These are phyloP conservation scores for Flaveria robusta DNA, from an alignment of 129 eudicot genomes.

Conservation along the genomic window DNA sequence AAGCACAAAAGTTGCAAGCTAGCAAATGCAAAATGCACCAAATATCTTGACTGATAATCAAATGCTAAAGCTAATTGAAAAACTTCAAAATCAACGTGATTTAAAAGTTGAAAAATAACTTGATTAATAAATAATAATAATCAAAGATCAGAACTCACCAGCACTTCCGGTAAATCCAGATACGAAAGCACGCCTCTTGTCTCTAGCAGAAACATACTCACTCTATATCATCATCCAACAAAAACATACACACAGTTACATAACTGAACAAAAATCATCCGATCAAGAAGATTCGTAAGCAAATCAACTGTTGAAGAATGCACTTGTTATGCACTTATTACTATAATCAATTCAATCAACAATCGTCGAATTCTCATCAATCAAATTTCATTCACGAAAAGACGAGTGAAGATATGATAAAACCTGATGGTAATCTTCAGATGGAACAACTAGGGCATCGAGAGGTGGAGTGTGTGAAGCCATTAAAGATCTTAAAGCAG, in stretches of 20 bases:
- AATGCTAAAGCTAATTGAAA: not conserved
- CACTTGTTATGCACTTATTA: not conserved
- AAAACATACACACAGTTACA: slow-evolving; percentile 6
- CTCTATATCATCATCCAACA: slow-evolving; percentile 53
- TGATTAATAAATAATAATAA: not conserved
- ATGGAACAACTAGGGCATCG: slow-evolving; percentile 84
- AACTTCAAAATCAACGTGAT: not conserved
- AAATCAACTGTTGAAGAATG: not conserved
- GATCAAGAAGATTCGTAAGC: slow-evolving; percentile 17
- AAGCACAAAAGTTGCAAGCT: not conserved
- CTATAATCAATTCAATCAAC: not conserved
- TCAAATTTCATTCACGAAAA: not conserved
- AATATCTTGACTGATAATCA: too few species aligned
- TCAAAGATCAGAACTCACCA: slow-evolving; percentile 51
- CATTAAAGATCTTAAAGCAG: slow-evolving; percentile 83
- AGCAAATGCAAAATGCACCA: not conserved
- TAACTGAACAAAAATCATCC: slow-evolving; percentile 4
- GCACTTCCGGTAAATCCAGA: slow-evolving; percentile 99
- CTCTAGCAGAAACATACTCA: slow-evolving; percentile 92
- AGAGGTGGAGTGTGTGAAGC: slow-evolving; percentile 94
- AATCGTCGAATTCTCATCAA: not conserved
- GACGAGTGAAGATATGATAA: not conserved
- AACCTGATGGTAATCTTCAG: slow-evolving; percentile 99
- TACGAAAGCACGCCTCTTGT: slow-evolving; percentile 81
- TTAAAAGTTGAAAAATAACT: not conserved